These are phyloP conservation scores for Sugiyamaella floridensis DNA, from an alignment of 805 yeast genomes.

Conservation along the genomic window DNA sequence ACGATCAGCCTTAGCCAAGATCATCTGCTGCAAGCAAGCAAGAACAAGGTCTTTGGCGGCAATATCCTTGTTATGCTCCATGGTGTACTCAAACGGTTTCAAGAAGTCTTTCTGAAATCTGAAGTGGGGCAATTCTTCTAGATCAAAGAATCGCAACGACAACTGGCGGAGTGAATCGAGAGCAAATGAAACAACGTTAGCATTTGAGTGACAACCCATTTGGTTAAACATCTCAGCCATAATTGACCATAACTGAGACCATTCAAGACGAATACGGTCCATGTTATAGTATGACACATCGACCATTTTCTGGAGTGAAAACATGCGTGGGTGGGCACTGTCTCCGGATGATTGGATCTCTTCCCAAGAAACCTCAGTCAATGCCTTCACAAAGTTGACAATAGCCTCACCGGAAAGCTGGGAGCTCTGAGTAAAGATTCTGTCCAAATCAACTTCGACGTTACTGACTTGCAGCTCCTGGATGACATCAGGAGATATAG, in stretches of 20 bases:
- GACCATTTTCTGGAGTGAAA: constrained; percentile 88
- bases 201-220: constrained; percentile 74
- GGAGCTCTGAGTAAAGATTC: constrained; percentile 76
- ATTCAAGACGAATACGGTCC: constrained; percentile 91
- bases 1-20: constrained; percentile 60
- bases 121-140: constrained; percentile 92
- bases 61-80: constrained; percentile 56
- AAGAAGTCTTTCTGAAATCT: constrained; percentile 92
- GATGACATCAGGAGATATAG: constrained; percentile 25
- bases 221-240: constrained; percentile 85
- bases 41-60: constrained; percentile 83
- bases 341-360: constrained; percentile 86
- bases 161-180: constrained; percentile 89
- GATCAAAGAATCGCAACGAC: constrained; percentile 83
- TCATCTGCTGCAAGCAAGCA: constrained; percentile 83
- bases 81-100: constrained; percentile 78
- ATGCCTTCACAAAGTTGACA: constrained; percentile 76
- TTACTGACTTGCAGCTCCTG: constrained; percentile 30
- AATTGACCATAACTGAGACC: constrained; percentile 92
- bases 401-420: constrained; percentile 77
- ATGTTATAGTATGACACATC: constrained; percentile 97
- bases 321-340: constrained; percentile 79
- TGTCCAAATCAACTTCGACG: constrained; percentile 57
- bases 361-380: constrained; percentile 79
- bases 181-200: constrained; percentile 78